Percentiles rank a stretch among this genome's conserved stretches.
These are phyloP conservation scores for Crataegus laevigata DNA, from an alignment of 306 rosid species.

Conservation along the genomic window DNA sequence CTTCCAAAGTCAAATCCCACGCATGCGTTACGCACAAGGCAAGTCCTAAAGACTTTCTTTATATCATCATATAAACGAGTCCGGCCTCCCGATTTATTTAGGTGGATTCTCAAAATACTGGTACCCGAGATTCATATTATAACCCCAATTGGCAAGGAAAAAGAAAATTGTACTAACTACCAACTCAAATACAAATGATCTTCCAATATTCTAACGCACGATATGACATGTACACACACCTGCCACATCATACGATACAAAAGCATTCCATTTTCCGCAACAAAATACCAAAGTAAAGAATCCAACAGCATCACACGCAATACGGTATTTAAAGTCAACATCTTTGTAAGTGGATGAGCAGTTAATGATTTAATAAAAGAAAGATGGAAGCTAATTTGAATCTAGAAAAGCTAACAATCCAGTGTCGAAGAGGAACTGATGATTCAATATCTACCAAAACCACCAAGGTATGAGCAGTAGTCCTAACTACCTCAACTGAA, in stretches of 20 bases:
- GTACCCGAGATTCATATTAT: too few relatives aligned
- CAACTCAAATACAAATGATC: not conserved
- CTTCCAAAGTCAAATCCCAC: conserved; percentile 24
- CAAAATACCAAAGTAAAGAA: conserved; percentile 15
- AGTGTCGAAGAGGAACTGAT: not conserved
- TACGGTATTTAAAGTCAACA: not conserved
- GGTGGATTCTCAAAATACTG: too few relatives aligned
- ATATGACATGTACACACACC: not conserved
- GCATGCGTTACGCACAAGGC: not conserved
- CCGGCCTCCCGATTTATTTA: too few relatives aligned
- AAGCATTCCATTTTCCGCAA: too few relatives aligned
- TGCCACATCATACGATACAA: not conserved
- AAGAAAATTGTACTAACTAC: not conserved
- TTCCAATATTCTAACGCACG: not conserved
- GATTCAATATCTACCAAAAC: conserved; percentile 36
- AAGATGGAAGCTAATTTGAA: not conserved
- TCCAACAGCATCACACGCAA: not conserved
- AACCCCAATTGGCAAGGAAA: not conserved
- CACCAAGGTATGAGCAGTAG: conserved; percentile 30
- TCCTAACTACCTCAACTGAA: conserved; percentile 50
- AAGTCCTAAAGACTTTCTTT: too few relatives aligned
- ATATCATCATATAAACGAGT: too few relatives aligned
- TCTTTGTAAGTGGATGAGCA: not conserved
- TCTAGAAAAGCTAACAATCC: not conserved
- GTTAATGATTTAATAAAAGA: not conserved